A percentile compares a stretch with the other conserved stretches of the same genome.
Evolutionary conservation across 2,329 filamentous ascomycete genomes (phyloP).

Genomic region (Exophiala dermatitidis): DNA sequence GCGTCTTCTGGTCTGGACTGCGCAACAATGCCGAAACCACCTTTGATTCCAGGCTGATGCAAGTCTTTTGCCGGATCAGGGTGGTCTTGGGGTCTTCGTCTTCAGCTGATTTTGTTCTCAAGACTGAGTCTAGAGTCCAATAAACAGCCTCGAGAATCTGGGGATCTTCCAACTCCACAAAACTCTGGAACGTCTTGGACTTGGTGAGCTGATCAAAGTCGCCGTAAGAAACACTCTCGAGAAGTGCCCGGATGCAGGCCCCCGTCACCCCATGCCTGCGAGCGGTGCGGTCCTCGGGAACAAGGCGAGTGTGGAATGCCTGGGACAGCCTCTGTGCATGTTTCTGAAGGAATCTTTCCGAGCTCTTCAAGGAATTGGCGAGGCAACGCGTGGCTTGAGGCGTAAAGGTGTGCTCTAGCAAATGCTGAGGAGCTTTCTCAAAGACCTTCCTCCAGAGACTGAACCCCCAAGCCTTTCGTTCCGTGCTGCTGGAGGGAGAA

Average conservation of each 20-base stretch:
- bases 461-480: slow-evolving; percentile 88
- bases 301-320: slow-evolving; percentile 56
- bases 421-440: slow-evolving; percentile 41
- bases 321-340: slow-evolving; percentile 72
- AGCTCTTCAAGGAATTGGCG: slow-evolving; percentile 71
- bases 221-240: slow-evolving; percentile 61
- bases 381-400: slow-evolving; percentile 74
- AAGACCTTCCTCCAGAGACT: slow-evolving; percentile 75
- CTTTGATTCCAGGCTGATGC: slow-evolving; percentile 14
- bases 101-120: neutral
- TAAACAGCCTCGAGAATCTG: neutral
- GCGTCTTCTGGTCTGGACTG: slow-evolving; percentile 4
- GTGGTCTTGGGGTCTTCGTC: slow-evolving; percentile 8
- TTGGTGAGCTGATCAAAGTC: slow-evolving; percentile 83
- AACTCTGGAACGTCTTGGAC: slow-evolving; percentile 48
- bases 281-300: slow-evolving; percentile 39
- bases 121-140: slow-evolving; percentile 7
- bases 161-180: slow-evolving; percentile 9
- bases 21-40: slow-evolving; percentile 7
- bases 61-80: slow-evolving; percentile 8
- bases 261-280: slow-evolving; percentile 49
- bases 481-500: slow-evolving; percentile 69
- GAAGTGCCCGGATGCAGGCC: slow-evolving; percentile 38
- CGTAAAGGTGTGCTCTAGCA: slow-evolving; percentile 62
- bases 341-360: slow-evolving; percentile 71